Conservation (phyloP, 495 filamentous ascomycete genomes). For the Jackrogersella multiformis region DNA sequence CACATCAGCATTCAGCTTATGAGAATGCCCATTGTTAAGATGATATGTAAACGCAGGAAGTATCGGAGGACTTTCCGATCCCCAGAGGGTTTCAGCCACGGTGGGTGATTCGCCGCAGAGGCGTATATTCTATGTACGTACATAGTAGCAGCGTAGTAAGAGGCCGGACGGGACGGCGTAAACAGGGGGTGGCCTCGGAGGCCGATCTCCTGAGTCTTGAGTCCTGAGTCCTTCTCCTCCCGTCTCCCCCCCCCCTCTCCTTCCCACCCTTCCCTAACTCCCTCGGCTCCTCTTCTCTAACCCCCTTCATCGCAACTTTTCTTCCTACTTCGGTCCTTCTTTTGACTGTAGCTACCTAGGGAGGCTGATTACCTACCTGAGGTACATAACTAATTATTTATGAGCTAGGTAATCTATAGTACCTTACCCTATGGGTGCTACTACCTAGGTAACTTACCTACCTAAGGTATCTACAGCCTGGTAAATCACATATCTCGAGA, state of each 20-base stretch:
- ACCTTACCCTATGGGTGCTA: neutral
- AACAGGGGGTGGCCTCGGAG: conserved; percentile 20
- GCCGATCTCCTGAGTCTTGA: conserved; percentile 11
- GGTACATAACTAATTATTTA: no score
- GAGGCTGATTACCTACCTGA: neutral
- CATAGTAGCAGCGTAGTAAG: no score
- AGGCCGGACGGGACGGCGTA: conserved; percentile 21
- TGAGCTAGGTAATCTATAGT: no score
- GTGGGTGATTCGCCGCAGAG: conserved; percentile 28
- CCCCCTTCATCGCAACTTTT: conserved; percentile 15
- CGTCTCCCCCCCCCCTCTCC: neutral
- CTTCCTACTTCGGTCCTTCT: conserved; percentile 8
- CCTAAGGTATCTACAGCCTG: no score
- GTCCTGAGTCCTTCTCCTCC: no score
- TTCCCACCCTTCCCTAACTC: neutral
- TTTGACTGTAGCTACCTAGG: neutral
- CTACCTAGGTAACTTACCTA: neutral
- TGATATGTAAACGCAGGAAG: conserved; percentile 3
- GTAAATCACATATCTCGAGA: neutral
- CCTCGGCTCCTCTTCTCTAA: neutral
- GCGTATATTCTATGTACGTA: neutral
- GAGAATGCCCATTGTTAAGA: conserved; percentile 9
- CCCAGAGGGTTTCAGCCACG: conserved; percentile 27
- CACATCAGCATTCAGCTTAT: neutral
- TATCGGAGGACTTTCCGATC: conserved; percentile 17